A percentile compares a stretch with the other conserved stretches of the same genome.
phyloP scores from a whole-genome alignment of 2,329 filamentous ascomycete genomes.

The Trichoderma breve region DNA sequence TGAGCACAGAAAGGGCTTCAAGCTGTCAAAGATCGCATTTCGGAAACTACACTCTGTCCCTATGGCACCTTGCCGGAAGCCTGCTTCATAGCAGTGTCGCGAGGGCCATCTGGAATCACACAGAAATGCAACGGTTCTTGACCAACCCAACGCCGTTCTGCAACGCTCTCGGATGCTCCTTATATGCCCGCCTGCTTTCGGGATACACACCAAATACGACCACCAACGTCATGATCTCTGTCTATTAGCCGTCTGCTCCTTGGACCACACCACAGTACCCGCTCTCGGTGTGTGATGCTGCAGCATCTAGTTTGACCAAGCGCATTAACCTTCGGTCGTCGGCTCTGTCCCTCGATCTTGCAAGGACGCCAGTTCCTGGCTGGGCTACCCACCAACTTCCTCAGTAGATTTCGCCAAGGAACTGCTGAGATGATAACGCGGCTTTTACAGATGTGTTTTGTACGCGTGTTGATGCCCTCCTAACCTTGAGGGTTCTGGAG shows the following conservation, averaged over 20 bases:
- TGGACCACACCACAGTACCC: slow-evolving; percentile 41
- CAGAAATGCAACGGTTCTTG: slow-evolving; percentile 41
- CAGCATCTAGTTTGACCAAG: slow-evolving; percentile 51
- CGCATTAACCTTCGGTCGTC: slow-evolving; percentile 54
- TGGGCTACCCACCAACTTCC: slow-evolving; percentile 41
- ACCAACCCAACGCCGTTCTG: slow-evolving; percentile 40
- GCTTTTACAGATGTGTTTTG: slow-evolving; percentile 97
- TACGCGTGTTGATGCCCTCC: slow-evolving; percentile 72
- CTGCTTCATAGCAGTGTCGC: slow-evolving; percentile 32
- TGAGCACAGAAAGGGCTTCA: slow-evolving; percentile 48
- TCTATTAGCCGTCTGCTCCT: slow-evolving; percentile 35
- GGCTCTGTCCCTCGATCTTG: slow-evolving; percentile 41
- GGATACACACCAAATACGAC: not conserved
- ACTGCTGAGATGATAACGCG: slow-evolving; percentile 61
- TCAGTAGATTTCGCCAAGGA: slow-evolving; percentile 43
- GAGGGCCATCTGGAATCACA: slow-evolving; percentile 44
- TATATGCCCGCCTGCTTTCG: slow-evolving; percentile 12
- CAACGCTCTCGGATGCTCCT: slow-evolving; percentile 45
- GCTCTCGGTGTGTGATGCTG: slow-evolving; percentile 46
- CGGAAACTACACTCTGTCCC: slow-evolving; percentile 26
- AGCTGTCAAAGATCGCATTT: slow-evolving; percentile 47
- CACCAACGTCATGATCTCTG: slow-evolving; percentile 18
- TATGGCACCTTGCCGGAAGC: slow-evolving; percentile 47
- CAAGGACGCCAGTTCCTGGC: slow-evolving; percentile 49
- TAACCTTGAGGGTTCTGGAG: slow-evolving; percentile 49